Base-by-base conservation (phyloP, 75 land plant species). In the Cryptomeria japonica region DNA sequence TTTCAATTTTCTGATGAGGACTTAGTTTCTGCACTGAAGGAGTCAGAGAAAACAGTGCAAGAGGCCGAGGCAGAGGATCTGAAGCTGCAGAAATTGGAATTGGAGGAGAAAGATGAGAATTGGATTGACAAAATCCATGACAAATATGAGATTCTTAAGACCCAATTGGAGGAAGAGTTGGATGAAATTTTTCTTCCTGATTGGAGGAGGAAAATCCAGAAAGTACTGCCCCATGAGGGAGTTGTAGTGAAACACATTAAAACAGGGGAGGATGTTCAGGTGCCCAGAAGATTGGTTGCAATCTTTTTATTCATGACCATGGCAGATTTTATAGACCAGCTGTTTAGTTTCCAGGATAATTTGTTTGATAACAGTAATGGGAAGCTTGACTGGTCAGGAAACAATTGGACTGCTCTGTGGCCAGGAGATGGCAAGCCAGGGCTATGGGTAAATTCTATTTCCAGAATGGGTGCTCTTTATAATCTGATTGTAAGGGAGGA, bases 361-460 rank as follows among this genome's bases (percentile, higher is more conserved):
- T 75, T 96, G 49, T 97, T 97, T 75, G 93, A 92, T 10, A 97
- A 97, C 84, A 61, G 76, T 13, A 87, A 95, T 84, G 99, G 98
- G 1, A 86, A 88, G 85, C 85, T 94, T 58, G 89, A 89, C 42
- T 97, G 90, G 68, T 6, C 78, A 3, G 99, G 99, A n/a, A 94
- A 95, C 87, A 88, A 85, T 18, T 80, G 76, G 80, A 53, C 89
- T 53, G 87, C 94, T 14, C 87, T 97, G 36, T 97, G 99, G 99
- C 99, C 98, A 0, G 99, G 98, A 0, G 88, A 91, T 75, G 98
- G 96, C 22, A 95, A 94, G 91, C 99, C 98, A 5, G 98, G 98
- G n/a, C 85, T 97, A 22, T 97, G 98, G 98, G 87, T 96, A 93
- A 96, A 87, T 84, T 93, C 92, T 4, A 70, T 93, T 0, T 97